Percentiles rank a stretch among this genome's conserved stretches.
phyloP scores from a whole-genome alignment of 306 rosid species.

The Glycine latifolia region DNA sequence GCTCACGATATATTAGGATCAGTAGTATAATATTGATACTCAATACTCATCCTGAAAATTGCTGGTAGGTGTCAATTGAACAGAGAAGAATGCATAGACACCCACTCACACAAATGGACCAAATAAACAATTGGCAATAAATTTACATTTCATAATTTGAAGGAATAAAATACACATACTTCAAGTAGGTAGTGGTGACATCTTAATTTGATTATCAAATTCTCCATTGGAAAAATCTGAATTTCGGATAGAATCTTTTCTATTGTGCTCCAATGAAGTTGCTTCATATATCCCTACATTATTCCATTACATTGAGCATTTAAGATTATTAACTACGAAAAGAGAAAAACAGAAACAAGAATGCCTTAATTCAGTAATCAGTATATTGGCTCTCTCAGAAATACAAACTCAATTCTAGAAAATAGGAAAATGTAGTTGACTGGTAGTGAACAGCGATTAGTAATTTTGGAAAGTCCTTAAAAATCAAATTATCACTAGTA shows the following conservation, averaged over 20 bases:
- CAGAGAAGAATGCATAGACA: neutral
- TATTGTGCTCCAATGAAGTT: slow-evolving; percentile 80
- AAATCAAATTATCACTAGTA: neutral
- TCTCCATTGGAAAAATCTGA: slow-evolving; percentile 64
- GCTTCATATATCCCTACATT: slow-evolving; percentile 87
- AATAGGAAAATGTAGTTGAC: slow-evolving; percentile 1
- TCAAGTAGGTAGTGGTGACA: slow-evolving; percentile 92
- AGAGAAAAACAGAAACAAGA: neutral
- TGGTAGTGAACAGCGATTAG: no score
- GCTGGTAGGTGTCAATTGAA: slow-evolving; percentile 10
- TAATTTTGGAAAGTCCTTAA: neutral
- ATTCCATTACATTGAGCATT: slow-evolving; percentile 41
- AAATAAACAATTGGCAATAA: slow-evolving; percentile 32
- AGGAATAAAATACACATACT: slow-evolving; percentile 53
- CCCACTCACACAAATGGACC: neutral
- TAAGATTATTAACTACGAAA: slow-evolving; percentile 33
- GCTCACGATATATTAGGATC: neutral
- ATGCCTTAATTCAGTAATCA: neutral
- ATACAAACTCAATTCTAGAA: neutral
- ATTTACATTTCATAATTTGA: slow-evolving; percentile 12
- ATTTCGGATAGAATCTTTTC: slow-evolving; percentile 69
- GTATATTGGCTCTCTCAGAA: neutral
- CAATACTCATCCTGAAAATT: neutral
- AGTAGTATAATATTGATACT: slow-evolving; percentile 3
- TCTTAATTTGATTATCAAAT: slow-evolving; percentile 66